Conservation (phyloP, 2,329 filamentous ascomycete species). For the Karstenula rhodostoma region DNA sequence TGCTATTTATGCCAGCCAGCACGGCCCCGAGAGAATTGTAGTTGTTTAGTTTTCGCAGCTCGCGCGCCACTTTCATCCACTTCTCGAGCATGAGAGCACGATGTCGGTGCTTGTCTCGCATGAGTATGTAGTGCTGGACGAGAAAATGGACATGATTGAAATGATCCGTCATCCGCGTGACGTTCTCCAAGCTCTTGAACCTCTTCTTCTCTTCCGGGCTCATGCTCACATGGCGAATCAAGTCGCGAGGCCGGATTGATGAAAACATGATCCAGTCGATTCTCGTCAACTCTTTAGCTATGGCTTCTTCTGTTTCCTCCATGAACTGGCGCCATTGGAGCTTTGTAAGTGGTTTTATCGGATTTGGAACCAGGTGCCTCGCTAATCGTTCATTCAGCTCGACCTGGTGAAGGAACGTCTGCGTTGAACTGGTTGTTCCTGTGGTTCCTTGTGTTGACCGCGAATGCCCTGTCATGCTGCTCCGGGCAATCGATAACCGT, state of each 20-base stretch:
- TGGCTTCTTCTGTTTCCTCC: conserved; percentile 81
- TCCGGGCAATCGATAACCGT: conserved; percentile 40
- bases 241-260: conserved; percentile 89
- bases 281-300: conserved; percentile 89
- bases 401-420: conserved; percentile 68
- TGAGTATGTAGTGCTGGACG: conserved; percentile 66
- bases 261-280: conserved; percentile 99
- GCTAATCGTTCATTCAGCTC: conserved; percentile 86
- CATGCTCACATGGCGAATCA: conserved; percentile 89
- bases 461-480: conserved; percentile 36
- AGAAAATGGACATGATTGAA: conserved; percentile 67
- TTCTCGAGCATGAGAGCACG: conserved; percentile 90
- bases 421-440: conserved; percentile 45
- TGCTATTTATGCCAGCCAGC: conserved; percentile 89
- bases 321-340: conserved; percentile 90
- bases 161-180: conserved; percentile 93
- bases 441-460: conserved; percentile 34
- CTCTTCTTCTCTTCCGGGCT: conserved; percentile 74
- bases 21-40: conserved; percentile 97
- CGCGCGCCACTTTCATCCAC: conserved; percentile 87
- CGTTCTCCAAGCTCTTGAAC: conserved; percentile 80
- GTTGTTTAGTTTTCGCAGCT: conserved; percentile 90
- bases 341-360: conserved; percentile 77
- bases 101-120: conserved; percentile 96
- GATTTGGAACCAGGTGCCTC: conserved; percentile 72